These are phyloP conservation scores for Sporothrix inflata DNA, from an alignment of 2,329 filamentous ascomycete genomes.

Conservation along the genomic window DNA sequence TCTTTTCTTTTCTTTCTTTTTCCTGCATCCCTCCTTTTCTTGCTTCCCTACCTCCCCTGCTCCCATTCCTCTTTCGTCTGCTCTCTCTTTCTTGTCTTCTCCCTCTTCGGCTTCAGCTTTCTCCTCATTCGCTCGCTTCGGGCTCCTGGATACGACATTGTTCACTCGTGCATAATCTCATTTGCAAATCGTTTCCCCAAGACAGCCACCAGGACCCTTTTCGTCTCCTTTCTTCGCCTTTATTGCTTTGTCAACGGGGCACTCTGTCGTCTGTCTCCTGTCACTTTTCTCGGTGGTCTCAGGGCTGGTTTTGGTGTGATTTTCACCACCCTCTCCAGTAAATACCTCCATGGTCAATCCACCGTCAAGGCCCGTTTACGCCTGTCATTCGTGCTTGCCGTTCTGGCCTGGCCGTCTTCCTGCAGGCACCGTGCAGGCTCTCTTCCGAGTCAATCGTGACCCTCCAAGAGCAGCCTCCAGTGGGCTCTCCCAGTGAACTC, in stretches of 20 bases:
- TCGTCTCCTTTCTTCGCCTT: neutral
- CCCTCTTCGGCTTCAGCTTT: neutral
- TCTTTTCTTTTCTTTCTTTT: neutral
- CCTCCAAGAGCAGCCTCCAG: neutral
- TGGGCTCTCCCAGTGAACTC: no score
- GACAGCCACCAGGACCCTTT: neutral
- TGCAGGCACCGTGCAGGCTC: neutral
- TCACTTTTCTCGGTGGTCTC: neutral
- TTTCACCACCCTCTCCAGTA: neutral
- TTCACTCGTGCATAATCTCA: slow-evolving; percentile 3
- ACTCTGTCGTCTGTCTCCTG: neutral
- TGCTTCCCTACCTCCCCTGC: no score
- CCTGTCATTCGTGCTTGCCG: neutral
- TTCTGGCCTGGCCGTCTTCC: no score
- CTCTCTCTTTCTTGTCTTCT: neutral
- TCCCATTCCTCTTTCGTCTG: neutral
- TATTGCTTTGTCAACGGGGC: neutral
- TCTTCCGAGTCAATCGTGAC: slow-evolving; percentile 10
- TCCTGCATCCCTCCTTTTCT: neutral
- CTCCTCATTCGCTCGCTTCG: slow-evolving; percentile 1
- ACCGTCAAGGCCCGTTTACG: neutral
- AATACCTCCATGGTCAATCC: neutral
- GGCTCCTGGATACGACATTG: neutral
- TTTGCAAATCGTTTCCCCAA: neutral
- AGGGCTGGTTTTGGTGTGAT: neutral